Base-by-base conservation (phyloP, 2,329 filamentous ascomycete genomes). In the Magnaporthiopsis incrustans region DNA sequence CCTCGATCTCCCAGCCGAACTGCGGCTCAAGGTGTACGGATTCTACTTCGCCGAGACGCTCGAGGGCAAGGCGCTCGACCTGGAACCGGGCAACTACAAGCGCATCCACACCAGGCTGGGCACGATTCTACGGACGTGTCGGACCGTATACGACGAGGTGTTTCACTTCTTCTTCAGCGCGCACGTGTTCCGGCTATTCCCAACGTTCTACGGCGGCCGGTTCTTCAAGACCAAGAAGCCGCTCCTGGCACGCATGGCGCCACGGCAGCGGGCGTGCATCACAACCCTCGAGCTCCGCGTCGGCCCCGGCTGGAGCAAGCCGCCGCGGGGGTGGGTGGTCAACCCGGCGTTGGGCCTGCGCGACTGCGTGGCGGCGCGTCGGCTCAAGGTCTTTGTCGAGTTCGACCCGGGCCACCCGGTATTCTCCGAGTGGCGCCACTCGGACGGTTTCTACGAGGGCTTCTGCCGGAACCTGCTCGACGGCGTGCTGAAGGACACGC, bases 181-280 rank as follows among this genome's bases (percentile, higher is more conserved):
- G 11, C 82, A 84, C 63, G 79, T 82, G 0, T 82, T 89, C 63
- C 86, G 88, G 64, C 73, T 92, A 50, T 92, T 91, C 69, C 87
- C 88, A 15, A 86, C 82, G 4, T 78, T 83, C 27, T 82, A 83
- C 6, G 86, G 86, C 59, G 58, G 58, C 6, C 81, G 82, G 56
- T 87, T 88, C 75, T 90, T 90, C 78, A 89, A 91, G 75, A 87
- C 86, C 35, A 90, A 90, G 76, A 85, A 85, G 68, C 89, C 89
- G 1, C 78, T 93, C 0, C 79, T 93, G 33, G 82, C 87, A 7
- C 85, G 89, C 25, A 75, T 93, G 64, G 85, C 85, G 26, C 75
- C 83, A 0, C 77, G 76, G 35, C 87, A 89, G 72, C 83, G 88
- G 44, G 76, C 77, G 22, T 81, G 77, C 59, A 79, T 93, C 59